Percentiles rank a stretch among this genome's conserved stretches.
Evolutionary conservation across 768 basidiomycete genomes (phyloP).

Genomic region (Podaxis rugospora): DNA sequence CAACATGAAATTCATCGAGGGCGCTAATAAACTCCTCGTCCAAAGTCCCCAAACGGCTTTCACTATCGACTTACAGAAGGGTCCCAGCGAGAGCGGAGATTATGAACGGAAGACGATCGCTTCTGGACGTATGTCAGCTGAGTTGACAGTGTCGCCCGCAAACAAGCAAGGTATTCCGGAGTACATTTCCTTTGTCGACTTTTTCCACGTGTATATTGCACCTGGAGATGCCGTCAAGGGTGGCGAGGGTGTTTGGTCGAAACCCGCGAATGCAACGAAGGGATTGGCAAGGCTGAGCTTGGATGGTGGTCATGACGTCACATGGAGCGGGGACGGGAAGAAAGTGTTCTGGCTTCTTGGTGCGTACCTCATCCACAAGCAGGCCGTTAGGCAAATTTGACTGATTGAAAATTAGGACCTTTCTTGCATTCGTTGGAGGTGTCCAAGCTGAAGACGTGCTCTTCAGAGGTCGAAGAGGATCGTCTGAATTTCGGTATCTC

Average conservation of each 20-base stretch:
- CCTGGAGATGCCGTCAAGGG: conserved; percentile 35
- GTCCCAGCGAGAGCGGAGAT: conserved; percentile 41
- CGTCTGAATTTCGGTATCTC: conserved; percentile 52
- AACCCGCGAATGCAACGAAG: conserved; percentile 61
- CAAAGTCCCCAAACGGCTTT: conserved; percentile 45
- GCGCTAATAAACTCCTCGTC: conserved; percentile 50
- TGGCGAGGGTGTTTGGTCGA: conserved; percentile 56
- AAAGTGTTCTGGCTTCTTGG: conserved; percentile 74
- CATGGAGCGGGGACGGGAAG: conserved; percentile 59
- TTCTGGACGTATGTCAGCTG: conserved; percentile 51
- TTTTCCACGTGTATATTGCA: conserved; percentile 61
- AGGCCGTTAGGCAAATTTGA: not conserved
- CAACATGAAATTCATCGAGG: conserved; percentile 54
- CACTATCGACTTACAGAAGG: conserved; percentile 32
- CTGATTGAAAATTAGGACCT: conserved; percentile 37
- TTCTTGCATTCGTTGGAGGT: conserved; percentile 61
- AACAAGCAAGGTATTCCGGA: conserved; percentile 19
- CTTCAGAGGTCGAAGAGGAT: conserved; percentile 44
- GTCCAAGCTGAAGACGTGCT: conserved; percentile 45
- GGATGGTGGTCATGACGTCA: conserved; percentile 71
- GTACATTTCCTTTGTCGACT: conserved; percentile 63
- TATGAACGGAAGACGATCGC: conserved; percentile 46
- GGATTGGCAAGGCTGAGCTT: conserved; percentile 60
- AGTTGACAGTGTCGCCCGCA: conserved; percentile 43
- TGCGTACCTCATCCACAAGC: conserved; percentile 22